Evolutionary conservation across 2,329 filamentous ascomycete species (phyloP), one percentile per base, ranked within the genome.

Genomic region (Apiospora pterosperma): DNA sequence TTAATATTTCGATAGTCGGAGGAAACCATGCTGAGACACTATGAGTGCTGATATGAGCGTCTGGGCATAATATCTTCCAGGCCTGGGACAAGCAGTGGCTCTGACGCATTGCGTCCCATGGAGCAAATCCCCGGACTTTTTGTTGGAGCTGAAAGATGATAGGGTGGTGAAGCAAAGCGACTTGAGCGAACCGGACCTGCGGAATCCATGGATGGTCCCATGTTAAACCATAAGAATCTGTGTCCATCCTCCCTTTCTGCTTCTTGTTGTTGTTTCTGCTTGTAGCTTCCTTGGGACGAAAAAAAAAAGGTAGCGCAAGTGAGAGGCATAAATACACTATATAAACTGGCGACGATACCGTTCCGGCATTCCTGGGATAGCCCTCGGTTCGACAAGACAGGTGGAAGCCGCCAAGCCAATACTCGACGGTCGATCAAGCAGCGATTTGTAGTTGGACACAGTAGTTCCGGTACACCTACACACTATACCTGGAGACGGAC

Each of bases 351-450:
- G 7, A 55, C 48, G 28, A 55, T 55, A 55, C 28, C 48, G 16
- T 55, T 28, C 48, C 48, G 48, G 48, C 28, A 12, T 55, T 21
- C 48, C 48, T 55, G 48, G 48, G 48, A 55, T 55, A 55, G 48
- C 34, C 48, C 48, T 28, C 48, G 48, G 48, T 55, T 55, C n/a
- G 48, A 16, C 16, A n/a, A 16, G 38, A 41, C 16, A 41, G 38
- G 11, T 16, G 25, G 48, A 28, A 34, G 25, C 36, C 59, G 59
- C 59, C 59, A 41, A 61, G 36, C 36, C 59, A 41, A 61, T 61
- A 61, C 59, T 31, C 36, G 23, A 41, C 59, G 28, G 48, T 21
- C 48, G 48, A 55, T 55, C 48, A 55, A 61, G 59, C 36, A 61
- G 59, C 36, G 41, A 39, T 39, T 61, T 41, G 59, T 55, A 55